phyloP scores from a whole-genome alignment of 495 filamentous ascomycete genomes.

The Elaphomyces granulatus region DNA sequence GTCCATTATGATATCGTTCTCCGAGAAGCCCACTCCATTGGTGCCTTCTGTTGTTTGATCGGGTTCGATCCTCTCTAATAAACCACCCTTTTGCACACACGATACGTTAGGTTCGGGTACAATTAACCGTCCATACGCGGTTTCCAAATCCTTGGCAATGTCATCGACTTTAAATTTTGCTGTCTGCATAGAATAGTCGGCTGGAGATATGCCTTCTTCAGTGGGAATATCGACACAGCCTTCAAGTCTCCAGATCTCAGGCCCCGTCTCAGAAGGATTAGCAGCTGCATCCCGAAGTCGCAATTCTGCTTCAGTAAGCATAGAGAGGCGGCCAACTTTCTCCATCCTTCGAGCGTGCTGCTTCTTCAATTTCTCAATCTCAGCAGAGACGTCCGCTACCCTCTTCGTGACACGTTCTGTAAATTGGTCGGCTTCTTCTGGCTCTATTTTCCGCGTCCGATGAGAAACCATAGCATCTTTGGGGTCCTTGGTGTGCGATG shows the following conservation, averaged over 20 bases:
- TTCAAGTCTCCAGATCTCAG: slow-evolving; percentile 51
- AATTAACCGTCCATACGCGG: slow-evolving; percentile 39
- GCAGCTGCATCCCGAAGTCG: slow-evolving; percentile 37
- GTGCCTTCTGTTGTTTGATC: slow-evolving; percentile 21
- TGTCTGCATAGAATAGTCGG: slow-evolving; percentile 26
- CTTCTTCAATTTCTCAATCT: slow-evolving; percentile 69
- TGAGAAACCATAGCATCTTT: slow-evolving; percentile 30
- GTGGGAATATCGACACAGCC: slow-evolving; percentile 33
- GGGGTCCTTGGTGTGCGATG: slow-evolving; percentile 17
- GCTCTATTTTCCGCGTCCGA: slow-evolving; percentile 46
- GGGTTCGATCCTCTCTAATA: slow-evolving; percentile 44
- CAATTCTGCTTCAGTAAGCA: slow-evolving; percentile 48
- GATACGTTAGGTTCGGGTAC: slow-evolving; percentile 45
- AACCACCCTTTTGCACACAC: slow-evolving; percentile 56
- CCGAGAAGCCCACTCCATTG: slow-evolving; percentile 37
- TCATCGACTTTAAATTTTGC: slow-evolving; percentile 44
- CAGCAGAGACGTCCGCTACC: slow-evolving; percentile 49
- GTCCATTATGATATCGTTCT: slow-evolving; percentile 53
- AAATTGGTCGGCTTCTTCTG: slow-evolving; percentile 60
- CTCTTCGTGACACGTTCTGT: slow-evolving; percentile 53
- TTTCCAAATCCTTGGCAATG: slow-evolving; percentile 43
- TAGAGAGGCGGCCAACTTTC: slow-evolving; percentile 51
- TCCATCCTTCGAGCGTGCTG: slow-evolving; percentile 61
- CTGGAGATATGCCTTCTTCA: slow-evolving; percentile 34
- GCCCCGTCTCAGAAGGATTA: slow-evolving; percentile 36